phyloP scores from a whole-genome alignment of 2,329 filamentous ascomycete species.

The Ampelomyces quisqualis region DNA sequence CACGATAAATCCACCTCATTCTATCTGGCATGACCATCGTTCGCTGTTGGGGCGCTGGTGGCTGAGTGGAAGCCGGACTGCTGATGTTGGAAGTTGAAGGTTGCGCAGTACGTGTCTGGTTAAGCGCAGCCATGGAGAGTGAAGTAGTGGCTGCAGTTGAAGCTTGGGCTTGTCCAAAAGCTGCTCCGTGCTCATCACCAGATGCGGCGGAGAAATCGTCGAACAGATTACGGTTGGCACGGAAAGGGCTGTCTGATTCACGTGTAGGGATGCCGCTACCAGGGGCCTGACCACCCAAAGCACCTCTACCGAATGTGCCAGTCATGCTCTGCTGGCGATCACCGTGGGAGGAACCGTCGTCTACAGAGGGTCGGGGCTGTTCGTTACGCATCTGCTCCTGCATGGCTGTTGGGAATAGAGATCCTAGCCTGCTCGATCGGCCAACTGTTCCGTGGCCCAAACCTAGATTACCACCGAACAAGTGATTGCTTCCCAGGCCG shows the following conservation, averaged over 20 bases:
- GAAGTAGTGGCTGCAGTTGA: slow-evolving; percentile 32
- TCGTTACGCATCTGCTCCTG: slow-evolving; percentile 81
- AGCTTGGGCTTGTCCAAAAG: slow-evolving; percentile 25
- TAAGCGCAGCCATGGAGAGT: slow-evolving; percentile 36
- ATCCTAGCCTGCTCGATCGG: slow-evolving; percentile 78
- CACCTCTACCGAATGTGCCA: slow-evolving; percentile 65
- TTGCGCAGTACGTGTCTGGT: slow-evolving; percentile 37
- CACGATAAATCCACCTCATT: slow-evolving; percentile 98
- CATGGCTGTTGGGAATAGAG: slow-evolving; percentile 84
- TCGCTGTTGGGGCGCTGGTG: slow-evolving; percentile 68
- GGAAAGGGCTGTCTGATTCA: slow-evolving; percentile 46
- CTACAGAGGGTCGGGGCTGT: slow-evolving; percentile 52
- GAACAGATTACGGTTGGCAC: slow-evolving; percentile 41
- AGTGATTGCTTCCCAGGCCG: slow-evolving; percentile 60
- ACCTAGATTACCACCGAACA: slow-evolving; percentile 61
- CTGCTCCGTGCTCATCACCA: slow-evolving; percentile 29
- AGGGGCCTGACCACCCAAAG: slow-evolving; percentile 49
- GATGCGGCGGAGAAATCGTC: slow-evolving; percentile 41
- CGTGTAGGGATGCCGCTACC: slow-evolving; percentile 31
- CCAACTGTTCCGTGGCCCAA: slow-evolving; percentile 65
- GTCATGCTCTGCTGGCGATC: slow-evolving; percentile 52
- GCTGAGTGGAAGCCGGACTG: slow-evolving; percentile 63
- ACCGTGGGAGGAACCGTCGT: slow-evolving; percentile 54
- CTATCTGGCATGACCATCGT: slow-evolving; percentile 99
- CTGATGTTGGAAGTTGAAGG: slow-evolving; percentile 42